Evolutionary conservation across 345 rosid species (phyloP), one percentile per base, ranked within the genome.

Genomic region (Firmiana major): DNA sequence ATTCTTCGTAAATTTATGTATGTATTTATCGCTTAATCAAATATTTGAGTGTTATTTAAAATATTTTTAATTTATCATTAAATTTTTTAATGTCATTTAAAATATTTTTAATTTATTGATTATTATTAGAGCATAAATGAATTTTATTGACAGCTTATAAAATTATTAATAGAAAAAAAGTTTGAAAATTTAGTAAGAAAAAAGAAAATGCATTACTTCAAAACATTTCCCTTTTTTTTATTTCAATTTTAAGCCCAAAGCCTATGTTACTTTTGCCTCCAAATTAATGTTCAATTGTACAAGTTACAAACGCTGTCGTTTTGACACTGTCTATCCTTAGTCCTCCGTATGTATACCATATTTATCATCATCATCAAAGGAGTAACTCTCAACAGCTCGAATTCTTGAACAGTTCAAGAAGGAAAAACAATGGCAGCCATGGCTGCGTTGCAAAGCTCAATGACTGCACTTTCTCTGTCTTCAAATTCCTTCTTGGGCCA

Each of bases 361-460:
- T 51, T 34, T 83, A 9, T 76, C 81, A 9, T 64, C 66, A 21
- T 15, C 74, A 22, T 2, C 16, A 22, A 0, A 74, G 15, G 3
- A 4, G 55, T 0, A 74, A 54, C 53, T 58, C 73, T 74, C 26
- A 67, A 31, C 8, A 17, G 36, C 24, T 48, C 22, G 10, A 48
- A 31, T 71, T 72, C 72, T 80, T 64, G 81, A 81, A 76, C 78
- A 6, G 42, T 59, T 74, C 81, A 57, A 81, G 81, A 59, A 74
- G 80, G 75, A 43, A 36, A 19, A 71, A 71, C 26, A 77, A 89
- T 91, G 90, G 88, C 92, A 78, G 92, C 94, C 51, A 85, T 86
- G 91, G 86, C 91, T 88, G 88, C 90, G 43, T 92, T 91, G 78
- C 98, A 94, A 75, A 86, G 89, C 86, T 85, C 98, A 40, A 85